Evolutionary conservation across 371 early-diverging fungal genomes (phyloP).

Genomic region (Apophysomyces sp.): DNA sequence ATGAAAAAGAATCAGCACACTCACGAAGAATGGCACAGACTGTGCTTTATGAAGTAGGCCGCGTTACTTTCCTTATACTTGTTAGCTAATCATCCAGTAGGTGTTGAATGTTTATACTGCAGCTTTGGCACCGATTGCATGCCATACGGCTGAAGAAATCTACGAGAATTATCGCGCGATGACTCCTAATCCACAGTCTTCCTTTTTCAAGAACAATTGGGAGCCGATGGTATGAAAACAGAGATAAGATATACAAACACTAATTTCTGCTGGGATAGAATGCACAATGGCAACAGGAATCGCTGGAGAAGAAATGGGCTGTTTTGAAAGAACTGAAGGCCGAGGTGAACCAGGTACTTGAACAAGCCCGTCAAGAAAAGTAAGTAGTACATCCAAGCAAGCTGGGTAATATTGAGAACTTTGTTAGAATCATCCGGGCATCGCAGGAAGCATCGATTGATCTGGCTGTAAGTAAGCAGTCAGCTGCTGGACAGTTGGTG

Average conservation of each 20-base stretch:
- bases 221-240: constrained; percentile 32
- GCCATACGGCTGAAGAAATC: constrained; percentile 81
- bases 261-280: constrained; percentile 13
- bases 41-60: constrained; percentile 62
- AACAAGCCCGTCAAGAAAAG: constrained; percentile 68
- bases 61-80: background rate
- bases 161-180: constrained; percentile 61
- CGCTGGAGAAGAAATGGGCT: constrained; percentile 56
- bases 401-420: background rate
- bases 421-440: constrained; percentile 45
- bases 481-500: constrained; percentile 16
- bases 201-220: constrained; percentile 70
- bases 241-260: background rate
- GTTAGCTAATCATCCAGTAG: constrained; percentile 14
- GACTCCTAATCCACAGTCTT: constrained; percentile 43
- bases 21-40: constrained; percentile 69
- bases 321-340: constrained; percentile 56
- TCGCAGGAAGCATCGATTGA: constrained; percentile 58
- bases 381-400: constrained; percentile 16
- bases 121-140: constrained; percentile 68
- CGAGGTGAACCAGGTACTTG: constrained; percentile 67
- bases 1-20: constrained; percentile 34
- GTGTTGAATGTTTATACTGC: constrained; percentile 62
- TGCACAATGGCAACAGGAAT: constrained; percentile 51
- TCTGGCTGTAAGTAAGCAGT: constrained; percentile 25